These are phyloP conservation scores for Elasticomyces elasticus DNA, from an alignment of 495 filamentous ascomycete species.

Conservation along the genomic window DNA sequence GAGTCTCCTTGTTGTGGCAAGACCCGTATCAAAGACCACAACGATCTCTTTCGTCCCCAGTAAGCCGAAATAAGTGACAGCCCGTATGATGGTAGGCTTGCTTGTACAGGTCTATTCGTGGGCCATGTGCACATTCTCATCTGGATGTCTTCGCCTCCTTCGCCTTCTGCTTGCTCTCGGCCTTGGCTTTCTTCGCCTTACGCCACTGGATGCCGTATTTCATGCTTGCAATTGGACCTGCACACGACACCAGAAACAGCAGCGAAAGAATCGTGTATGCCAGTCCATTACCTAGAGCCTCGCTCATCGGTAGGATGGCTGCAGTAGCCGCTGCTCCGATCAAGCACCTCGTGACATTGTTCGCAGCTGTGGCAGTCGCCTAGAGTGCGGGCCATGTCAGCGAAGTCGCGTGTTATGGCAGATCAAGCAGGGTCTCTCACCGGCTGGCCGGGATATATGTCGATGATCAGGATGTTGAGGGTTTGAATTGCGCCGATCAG, in stretches of 20 bases:
- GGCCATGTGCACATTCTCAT: background rate
- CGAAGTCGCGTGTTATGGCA: too few species aligned
- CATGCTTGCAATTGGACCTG: constrained; percentile 32
- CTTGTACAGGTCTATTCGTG: too few species aligned
- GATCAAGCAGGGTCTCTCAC: too few species aligned
- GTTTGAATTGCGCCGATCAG: constrained; percentile 31
- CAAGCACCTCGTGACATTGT: constrained; percentile 40
- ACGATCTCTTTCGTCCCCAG: too few species aligned
- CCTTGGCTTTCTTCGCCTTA: constrained; percentile 22
- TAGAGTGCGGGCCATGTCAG: too few species aligned
- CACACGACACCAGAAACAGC: constrained; percentile 26
- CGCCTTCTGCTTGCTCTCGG: constrained; percentile 5
- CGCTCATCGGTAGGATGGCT: constrained; percentile 34
- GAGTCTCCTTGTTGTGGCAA: too few species aligned
- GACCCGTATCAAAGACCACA: too few species aligned
- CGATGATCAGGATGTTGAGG: constrained; percentile 37
- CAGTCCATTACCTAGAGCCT: constrained; percentile 41
- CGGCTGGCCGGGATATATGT: constrained; percentile 34
- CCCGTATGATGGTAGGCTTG: too few species aligned
- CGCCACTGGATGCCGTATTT: constrained; percentile 34
- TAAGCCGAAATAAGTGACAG: too few species aligned
- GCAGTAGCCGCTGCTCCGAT: constrained; percentile 38
- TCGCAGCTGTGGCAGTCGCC: constrained; percentile 40
- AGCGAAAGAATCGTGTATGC: constrained; percentile 35
- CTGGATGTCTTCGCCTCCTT: constrained; percentile 9